phyloP scores from a whole-genome alignment of 2,329 filamentous ascomycete species.

The Aspergillus alliaceus region DNA sequence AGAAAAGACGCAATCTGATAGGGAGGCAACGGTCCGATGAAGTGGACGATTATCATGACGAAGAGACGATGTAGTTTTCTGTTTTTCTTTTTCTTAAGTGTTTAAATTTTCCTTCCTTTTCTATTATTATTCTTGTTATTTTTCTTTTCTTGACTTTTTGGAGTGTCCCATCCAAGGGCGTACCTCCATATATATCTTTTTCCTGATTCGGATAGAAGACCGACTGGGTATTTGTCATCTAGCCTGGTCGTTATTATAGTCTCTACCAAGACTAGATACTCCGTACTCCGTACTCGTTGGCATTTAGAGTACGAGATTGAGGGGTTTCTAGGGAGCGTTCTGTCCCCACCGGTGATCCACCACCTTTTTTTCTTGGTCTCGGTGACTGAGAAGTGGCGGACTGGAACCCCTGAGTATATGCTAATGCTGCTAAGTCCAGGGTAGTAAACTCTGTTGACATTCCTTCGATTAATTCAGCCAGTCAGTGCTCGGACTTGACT shows the following conservation, averaged over 20 bases:
- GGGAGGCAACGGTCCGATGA: slow-evolving; percentile 20
- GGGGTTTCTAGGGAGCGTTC: background rate
- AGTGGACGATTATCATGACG: slow-evolving; percentile 34
- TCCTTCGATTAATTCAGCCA: background rate
- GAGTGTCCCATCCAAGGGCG: background rate
- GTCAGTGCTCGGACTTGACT: background rate
- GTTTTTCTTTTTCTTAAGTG: background rate
- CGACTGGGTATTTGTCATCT: background rate
- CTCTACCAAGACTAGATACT: background rate
- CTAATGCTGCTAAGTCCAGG: background rate
- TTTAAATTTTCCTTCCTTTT: background rate
- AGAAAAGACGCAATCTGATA: slow-evolving; percentile 53
- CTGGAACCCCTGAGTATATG: background rate
- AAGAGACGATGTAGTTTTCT: slow-evolving; percentile 14
- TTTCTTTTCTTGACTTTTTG: no score
- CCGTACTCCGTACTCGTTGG: background rate
- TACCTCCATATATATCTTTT: background rate
- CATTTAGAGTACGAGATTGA: background rate
- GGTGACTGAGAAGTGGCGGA: background rate
- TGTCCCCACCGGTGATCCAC: background rate
- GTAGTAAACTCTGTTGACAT: background rate
- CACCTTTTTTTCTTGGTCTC: background rate
- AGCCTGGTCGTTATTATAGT: background rate
- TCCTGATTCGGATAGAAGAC: background rate
- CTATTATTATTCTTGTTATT: background rate